These are phyloP conservation scores for Termitomyces bulborhizus DNA, from an alignment of 768 basidiomycete genomes.

Conservation along the genomic window DNA sequence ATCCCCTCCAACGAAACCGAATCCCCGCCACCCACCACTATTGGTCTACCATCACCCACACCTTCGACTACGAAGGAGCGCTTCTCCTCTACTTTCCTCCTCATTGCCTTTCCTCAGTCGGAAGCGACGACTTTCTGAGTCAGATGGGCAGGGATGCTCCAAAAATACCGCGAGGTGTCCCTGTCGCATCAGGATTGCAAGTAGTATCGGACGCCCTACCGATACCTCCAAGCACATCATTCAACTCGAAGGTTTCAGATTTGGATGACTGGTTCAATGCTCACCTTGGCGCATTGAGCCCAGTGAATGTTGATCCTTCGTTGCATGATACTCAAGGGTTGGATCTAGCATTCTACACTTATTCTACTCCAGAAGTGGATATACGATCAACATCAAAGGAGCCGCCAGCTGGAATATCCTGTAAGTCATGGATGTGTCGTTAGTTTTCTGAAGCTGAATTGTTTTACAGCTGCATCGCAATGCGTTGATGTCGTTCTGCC, in stretches of 20 bases:
- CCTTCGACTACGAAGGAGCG: slow-evolving; percentile 1
- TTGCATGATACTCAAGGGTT: slow-evolving; percentile 7
- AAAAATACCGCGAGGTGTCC: slow-evolving; percentile 23
- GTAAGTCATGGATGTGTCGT: too few species aligned
- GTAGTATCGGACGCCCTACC: slow-evolving; percentile 26
- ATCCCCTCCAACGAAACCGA: slow-evolving; percentile 24
- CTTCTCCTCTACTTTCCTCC: neutral
- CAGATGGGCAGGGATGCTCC: slow-evolving; percentile 11
- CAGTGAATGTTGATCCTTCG: slow-evolving; percentile 17
- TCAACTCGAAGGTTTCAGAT: slow-evolving; percentile 6
- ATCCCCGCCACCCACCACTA: neutral
- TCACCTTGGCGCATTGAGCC: slow-evolving; percentile 13
- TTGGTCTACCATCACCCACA: slow-evolving; percentile 11
- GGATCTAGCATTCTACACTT: slow-evolving; percentile 5
- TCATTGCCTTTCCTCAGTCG: slow-evolving; percentile 14
- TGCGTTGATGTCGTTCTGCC: neutral
- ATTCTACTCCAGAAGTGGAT: neutral
- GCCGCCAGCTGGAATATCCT: neutral
- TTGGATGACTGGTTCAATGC: slow-evolving; percentile 31
- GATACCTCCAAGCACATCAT: neutral
- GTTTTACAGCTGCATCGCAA: too few species aligned
- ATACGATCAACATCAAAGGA: neutral
- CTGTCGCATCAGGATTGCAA: slow-evolving; percentile 16
- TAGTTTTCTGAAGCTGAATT: too few species aligned
- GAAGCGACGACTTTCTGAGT: slow-evolving; percentile 33